phyloP scores from a whole-genome alignment of 768 basidiomycete species.

The Hortiboletus campestris region DNA sequence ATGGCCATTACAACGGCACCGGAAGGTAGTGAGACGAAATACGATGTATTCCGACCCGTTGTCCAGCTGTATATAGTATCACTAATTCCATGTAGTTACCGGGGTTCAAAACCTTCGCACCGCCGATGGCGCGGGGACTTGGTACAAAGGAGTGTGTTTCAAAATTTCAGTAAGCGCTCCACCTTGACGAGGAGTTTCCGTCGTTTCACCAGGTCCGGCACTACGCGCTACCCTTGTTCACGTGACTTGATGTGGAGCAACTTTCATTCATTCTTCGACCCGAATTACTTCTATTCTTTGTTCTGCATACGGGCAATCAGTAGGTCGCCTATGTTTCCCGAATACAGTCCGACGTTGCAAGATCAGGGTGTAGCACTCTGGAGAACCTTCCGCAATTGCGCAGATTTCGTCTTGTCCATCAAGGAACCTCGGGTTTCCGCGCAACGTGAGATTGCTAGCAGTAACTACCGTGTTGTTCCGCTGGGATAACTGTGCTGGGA shows the following conservation, averaged over 20 bases:
- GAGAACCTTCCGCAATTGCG: neutral
- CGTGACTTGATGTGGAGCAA: neutral
- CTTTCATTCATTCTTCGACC: too few species aligned
- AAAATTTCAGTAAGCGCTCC: neutral
- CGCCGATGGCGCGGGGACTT: too few species aligned
- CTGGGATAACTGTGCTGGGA: neutral
- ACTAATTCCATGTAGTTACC: neutral
- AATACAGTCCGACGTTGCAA: too few species aligned
- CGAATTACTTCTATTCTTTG: neutral
- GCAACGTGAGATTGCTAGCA: neutral
- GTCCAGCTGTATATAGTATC: conserved; percentile 14
- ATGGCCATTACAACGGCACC: conserved; percentile 12
- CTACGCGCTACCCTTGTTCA: neutral
- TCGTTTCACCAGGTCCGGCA: too few species aligned
- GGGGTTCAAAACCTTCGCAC: too few species aligned
- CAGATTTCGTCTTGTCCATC: neutral
- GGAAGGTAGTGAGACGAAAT: neutral
- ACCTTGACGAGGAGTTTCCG: too few species aligned
- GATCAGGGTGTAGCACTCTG: neutral
- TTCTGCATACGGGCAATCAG: neutral
- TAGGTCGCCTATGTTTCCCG: too few species aligned
- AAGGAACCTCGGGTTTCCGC: neutral
- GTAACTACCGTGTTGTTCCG: neutral
- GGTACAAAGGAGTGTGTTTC: too few species aligned
- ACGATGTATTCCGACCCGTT: neutral